phyloP scores from a whole-genome alignment of 108 stramenopile species.

The Cylindrotheca fusiformis region DNA sequence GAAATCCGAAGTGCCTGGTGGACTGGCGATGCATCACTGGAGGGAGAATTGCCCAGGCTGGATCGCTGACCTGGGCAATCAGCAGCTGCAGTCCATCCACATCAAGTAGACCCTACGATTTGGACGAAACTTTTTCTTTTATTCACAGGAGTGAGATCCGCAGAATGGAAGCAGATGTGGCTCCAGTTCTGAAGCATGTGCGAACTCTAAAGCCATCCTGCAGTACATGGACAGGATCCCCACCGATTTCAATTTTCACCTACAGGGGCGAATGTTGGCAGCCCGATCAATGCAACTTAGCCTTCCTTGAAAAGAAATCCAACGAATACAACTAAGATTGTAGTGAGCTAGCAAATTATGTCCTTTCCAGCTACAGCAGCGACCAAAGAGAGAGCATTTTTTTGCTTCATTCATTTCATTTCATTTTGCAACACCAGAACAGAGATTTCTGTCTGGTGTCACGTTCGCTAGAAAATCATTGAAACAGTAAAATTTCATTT shows the following conservation, averaged over 20 bases:
- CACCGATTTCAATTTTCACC: not conserved
- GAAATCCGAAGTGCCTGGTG: too few relatives aligned
- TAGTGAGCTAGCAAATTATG: not conserved
- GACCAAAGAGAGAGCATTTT: not conserved
- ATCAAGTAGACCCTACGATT: too few relatives aligned
- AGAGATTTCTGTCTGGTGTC: not conserved
- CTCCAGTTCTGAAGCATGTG: not conserved
- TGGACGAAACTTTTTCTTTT: too few relatives aligned
- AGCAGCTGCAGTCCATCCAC: too few relatives aligned
- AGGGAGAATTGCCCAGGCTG: too few relatives aligned
- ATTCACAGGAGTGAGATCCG: too few relatives aligned
- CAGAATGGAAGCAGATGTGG: conserved; percentile 3
- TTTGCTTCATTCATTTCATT: not conserved
- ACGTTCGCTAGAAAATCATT: not conserved
- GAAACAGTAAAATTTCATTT: conserved; percentile 6
- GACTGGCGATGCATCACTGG: too few relatives aligned
- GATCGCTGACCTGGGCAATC: too few relatives aligned
- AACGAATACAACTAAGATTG: too few relatives aligned
- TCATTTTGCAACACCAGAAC: not conserved
- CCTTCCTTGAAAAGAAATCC: too few relatives aligned
- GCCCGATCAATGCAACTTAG: conserved; percentile 13
- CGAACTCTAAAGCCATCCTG: conserved; percentile 1
- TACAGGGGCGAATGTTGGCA: conserved; percentile 5
- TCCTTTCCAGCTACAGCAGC: not conserved
- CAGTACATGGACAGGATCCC: conserved; percentile 8